Evolutionary conservation across 805 yeast species (phyloP).

Genomic region (Ogataea haglerorum): DNA sequence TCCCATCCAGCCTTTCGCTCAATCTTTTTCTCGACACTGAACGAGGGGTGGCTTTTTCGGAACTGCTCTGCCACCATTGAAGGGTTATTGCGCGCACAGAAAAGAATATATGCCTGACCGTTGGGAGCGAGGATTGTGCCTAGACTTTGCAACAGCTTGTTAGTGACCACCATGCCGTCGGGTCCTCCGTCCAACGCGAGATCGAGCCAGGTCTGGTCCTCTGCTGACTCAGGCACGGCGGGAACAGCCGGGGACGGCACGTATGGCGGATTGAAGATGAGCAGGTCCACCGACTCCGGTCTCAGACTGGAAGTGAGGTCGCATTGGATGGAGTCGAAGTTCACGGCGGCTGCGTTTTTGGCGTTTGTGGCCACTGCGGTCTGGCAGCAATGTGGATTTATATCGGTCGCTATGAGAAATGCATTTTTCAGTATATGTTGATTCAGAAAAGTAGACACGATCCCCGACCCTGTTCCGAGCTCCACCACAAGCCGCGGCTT

Average conservation of each 20-base stretch:
- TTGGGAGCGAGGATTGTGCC: slow-evolving; percentile 45
- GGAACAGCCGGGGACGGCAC: slow-evolving; percentile 88
- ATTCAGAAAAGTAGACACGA: slow-evolving; percentile 75
- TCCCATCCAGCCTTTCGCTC: slow-evolving; percentile 95
- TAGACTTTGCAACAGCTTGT: slow-evolving; percentile 53
- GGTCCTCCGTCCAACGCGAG: slow-evolving; percentile 86
- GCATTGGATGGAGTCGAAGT: slow-evolving; percentile 52
- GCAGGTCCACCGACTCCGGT: slow-evolving; percentile 52
- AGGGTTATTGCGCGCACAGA: slow-evolving; percentile 90
- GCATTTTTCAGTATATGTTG: slow-evolving; percentile 52
- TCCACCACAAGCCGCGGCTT: slow-evolving; percentile 63
- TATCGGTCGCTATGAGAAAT: slow-evolving; percentile 66
- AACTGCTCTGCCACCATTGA: slow-evolving; percentile 50
- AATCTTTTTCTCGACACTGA: slow-evolving; percentile 54
- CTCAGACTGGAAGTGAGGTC: slow-evolving; percentile 53
- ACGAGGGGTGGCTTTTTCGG: slow-evolving; percentile 33
- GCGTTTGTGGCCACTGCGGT: slow-evolving; percentile 43
- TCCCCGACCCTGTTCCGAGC: slow-evolving; percentile 90
- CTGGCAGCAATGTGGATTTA: slow-evolving; percentile 73
- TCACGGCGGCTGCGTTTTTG: slow-evolving; percentile 20
- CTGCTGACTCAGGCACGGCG: slow-evolving; percentile 39
- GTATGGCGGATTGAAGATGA: slow-evolving; percentile 94
- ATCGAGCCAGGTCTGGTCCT: slow-evolving; percentile 68
- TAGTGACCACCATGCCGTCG: slow-evolving; percentile 87
- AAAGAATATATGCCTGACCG: slow-evolving; percentile 85